These are phyloP conservation scores for Wickerhamomyces chaumierensis DNA, from an alignment of 805 yeast genomes.

Conservation along the genomic window DNA sequence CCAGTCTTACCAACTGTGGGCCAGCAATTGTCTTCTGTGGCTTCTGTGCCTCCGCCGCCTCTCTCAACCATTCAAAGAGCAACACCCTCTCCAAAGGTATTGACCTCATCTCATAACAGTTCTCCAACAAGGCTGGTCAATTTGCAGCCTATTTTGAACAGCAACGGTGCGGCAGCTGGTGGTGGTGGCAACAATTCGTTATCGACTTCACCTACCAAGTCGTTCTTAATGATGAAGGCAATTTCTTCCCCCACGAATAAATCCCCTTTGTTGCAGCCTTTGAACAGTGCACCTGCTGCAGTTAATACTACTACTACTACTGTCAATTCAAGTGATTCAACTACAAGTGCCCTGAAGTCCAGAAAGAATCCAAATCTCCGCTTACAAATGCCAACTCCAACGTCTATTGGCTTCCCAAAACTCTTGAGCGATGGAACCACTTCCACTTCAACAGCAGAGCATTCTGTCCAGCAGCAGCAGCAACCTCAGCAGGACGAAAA, in stretches of 20 bases:
- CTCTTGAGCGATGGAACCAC: no score
- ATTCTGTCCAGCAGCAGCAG: slow-evolving; percentile 6
- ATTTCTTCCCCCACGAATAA: slow-evolving; percentile 14
- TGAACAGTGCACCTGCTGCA: no score
- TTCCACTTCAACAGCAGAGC: slow-evolving; percentile 6
- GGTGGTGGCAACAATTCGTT: neutral
- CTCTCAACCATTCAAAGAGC: slow-evolving; percentile 15
- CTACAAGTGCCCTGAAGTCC: slow-evolving; percentile 13
- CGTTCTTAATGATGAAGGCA: slow-evolving; percentile 28
- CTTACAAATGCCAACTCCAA: slow-evolving; percentile 70
- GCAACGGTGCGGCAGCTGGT: neutral
- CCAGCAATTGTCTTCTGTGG: no score
- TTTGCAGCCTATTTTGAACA: no score
- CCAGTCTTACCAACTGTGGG: slow-evolving; percentile 3
- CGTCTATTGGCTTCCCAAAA: slow-evolving; percentile 23
- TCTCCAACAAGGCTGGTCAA: slow-evolving; percentile 20
- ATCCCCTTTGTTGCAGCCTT: slow-evolving; percentile 22
- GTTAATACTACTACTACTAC: neutral
- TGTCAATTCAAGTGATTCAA: slow-evolving; percentile 2
- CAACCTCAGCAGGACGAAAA: slow-evolving; percentile 24
- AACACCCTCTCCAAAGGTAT: slow-evolving; percentile 36
- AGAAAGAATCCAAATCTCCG: slow-evolving; percentile 45
- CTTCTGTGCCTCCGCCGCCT: slow-evolving; percentile 5
- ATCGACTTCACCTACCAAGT: slow-evolving; percentile 24
- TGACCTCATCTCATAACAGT: neutral